Base-by-base conservation (phyloP, 2,329 filamentous ascomycete genomes). In the Leptographium procerum region DNA sequence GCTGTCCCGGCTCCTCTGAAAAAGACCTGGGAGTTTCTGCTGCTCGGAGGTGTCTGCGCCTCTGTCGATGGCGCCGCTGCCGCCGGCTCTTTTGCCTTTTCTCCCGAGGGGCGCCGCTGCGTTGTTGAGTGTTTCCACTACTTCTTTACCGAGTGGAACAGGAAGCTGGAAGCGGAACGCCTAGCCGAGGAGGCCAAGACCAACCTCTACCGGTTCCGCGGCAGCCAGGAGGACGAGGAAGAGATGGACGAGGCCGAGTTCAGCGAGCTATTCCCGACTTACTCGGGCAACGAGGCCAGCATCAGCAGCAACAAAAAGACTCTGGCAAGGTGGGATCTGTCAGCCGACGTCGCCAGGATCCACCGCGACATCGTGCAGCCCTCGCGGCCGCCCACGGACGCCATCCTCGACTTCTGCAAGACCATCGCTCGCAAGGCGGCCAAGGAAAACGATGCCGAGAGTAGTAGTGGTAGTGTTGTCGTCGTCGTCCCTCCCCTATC, bases 181-280 rank as follows among this genome's bases (percentile, higher is more conserved):
- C 83, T 85, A 65, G 82, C 88, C 52, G 84, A 88, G 64, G 86
- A 88, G 22, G 80, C 82, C 31, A 88, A 87, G 61, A 83, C 82
- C 6, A 91, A 88, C 62, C 72, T 95, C 45, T 99, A 95, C 71
- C 86, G 85, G 24, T 96, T 94, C 73, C 83, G 84, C 62, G 92
- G 91, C 34, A 86, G 84, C 45, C 74, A 82, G 45, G 87, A 91
- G 61, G 86, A 91, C 53, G 84, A 89, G 63, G 87, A 95, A 58
- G 86, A 88, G 65, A 76, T 82, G 11, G 83, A 90, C 56, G 81
- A 86, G 62, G 81, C 87, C 58, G 88, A 94, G 62, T 86, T 96
- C 63, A 79, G 85, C 24, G 81, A 87, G 62, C 75, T 97, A 8
- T 97, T 97, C 73, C 92, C 92, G 1, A 82, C 81, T 6, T 95